Evolutionary conservation across 2,329 filamentous ascomycete species (phyloP).

Genomic region (Dactylonectria estremocensis): DNA sequence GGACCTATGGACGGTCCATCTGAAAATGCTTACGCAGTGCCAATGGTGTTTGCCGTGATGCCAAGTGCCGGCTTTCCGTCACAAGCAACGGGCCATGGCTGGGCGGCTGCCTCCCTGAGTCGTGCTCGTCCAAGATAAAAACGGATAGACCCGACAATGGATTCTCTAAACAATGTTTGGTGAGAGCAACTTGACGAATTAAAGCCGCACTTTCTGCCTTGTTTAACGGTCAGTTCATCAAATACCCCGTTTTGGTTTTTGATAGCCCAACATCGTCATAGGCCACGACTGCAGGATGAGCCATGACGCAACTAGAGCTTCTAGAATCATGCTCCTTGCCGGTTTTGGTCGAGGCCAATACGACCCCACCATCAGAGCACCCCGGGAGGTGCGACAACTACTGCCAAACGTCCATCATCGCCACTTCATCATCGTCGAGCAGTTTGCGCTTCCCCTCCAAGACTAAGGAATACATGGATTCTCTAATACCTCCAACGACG

Average conservation of each 20-base stretch:
- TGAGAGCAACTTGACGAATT: constrained; percentile 19
- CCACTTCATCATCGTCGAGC: constrained; percentile 39
- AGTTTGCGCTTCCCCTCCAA: constrained; percentile 39
- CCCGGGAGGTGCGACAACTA: constrained; percentile 23
- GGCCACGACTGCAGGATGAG: background rate
- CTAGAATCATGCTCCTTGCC: constrained; percentile 40
- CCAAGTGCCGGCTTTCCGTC: constrained; percentile 41
- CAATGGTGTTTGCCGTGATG: constrained; percentile 35
- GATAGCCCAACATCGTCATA: constrained; percentile 18
- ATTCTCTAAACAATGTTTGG: background rate
- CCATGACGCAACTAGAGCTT: constrained; percentile 46
- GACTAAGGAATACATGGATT: constrained; percentile 65
- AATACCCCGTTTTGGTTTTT: background rate
- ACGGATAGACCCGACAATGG: background rate
- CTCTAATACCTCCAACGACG: constrained; percentile 62
- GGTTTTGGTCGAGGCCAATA: constrained; percentile 34
- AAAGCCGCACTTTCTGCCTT: background rate
- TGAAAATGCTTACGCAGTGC: constrained; percentile 24
- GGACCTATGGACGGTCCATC: constrained; percentile 11
- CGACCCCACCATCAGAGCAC: constrained; percentile 38
- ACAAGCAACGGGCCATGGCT: constrained; percentile 29
- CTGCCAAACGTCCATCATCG: constrained; percentile 34
- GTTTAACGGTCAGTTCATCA: background rate
- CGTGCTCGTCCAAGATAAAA: constrained; percentile 33
- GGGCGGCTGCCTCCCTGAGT: constrained; percentile 22